A percentile compares a stretch with the other conserved stretches of the same genome.
Evolutionary conservation across 345 rosid species (phyloP).

Genomic region (Iberis pinnata): DNA sequence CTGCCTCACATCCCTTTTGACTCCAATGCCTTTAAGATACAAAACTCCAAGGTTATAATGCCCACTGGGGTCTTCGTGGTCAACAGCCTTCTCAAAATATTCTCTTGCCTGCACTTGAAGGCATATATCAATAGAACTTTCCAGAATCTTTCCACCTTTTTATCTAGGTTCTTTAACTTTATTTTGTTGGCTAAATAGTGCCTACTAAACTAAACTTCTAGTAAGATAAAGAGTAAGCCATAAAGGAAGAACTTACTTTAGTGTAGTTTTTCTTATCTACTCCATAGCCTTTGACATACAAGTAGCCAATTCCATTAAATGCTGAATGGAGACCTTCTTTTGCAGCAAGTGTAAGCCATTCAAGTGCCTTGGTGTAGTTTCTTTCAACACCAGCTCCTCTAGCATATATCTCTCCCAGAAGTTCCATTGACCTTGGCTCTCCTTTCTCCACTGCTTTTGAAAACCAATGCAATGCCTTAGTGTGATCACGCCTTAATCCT

Average conservation of each 20-base stretch:
- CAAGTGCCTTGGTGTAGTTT: constrained; percentile 86
- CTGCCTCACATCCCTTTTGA: constrained; percentile 71
- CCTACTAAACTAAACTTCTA: constrained; percentile 6
- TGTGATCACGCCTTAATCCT: constrained; percentile 83
- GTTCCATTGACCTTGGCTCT: constrained; percentile 91
- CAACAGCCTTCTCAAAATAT: constrained; percentile 89
- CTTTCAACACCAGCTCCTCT: constrained; percentile 98
- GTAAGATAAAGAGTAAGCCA: background rate
- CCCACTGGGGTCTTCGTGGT: constrained; percentile 69
- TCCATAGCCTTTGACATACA: constrained; percentile 94
- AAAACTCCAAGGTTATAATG: constrained; percentile 94
- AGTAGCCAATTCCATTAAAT: constrained; percentile 90
- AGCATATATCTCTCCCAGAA: constrained; percentile 95
- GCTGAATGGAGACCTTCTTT: constrained; percentile 77
- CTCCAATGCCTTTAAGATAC: constrained; percentile 86
- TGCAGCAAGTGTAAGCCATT: constrained; percentile 87
- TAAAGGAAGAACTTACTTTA: constrained; percentile 37
- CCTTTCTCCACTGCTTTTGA: constrained; percentile 81
- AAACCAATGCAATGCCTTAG: constrained; percentile 88
- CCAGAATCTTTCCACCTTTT: background rate
- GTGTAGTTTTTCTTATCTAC: constrained; percentile 92
- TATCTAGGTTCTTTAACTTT: background rate
- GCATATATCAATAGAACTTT: background rate
- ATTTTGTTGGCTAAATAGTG: background rate
- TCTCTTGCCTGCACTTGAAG: constrained; percentile 68